phyloP scores from a whole-genome alignment of 2,329 filamentous ascomycete species.

The Pyrenophora teres region DNA sequence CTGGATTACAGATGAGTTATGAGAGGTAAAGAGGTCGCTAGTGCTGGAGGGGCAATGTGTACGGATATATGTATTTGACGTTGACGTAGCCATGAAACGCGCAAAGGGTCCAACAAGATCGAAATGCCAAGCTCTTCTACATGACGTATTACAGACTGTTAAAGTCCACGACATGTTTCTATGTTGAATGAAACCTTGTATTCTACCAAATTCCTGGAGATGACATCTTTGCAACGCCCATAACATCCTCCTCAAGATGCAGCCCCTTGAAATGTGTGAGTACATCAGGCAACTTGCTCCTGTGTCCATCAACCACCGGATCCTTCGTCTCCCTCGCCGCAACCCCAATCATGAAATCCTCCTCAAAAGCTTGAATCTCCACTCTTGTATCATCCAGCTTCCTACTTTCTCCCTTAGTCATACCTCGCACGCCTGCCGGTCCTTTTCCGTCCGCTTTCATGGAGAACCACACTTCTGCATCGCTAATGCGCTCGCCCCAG shows the following conservation, averaged over 20 bases:
- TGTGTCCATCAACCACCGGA: constrained; percentile 20
- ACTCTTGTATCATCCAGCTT: constrained; percentile 58
- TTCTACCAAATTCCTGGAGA: neutral
- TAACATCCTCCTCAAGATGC: constrained; percentile 54
- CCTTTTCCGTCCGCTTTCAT: constrained; percentile 43
- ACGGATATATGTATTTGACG: neutral
- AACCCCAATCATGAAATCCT: constrained; percentile 63
- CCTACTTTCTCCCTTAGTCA: constrained; percentile 11
- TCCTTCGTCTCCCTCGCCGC: constrained; percentile 48
- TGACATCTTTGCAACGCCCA: constrained; percentile 29
- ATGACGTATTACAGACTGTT: neutral
- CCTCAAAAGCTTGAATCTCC: constrained; percentile 63
- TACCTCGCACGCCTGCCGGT: constrained; percentile 2
- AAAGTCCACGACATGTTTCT: neutral
- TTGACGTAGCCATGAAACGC: neutral
- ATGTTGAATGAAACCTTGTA: neutral
- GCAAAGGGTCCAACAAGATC: neutral
- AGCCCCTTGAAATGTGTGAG: constrained; percentile 51
- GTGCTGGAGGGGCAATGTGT: neutral
- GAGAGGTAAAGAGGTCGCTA: neutral
- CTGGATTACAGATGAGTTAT: neutral
- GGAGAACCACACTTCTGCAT: constrained; percentile 56
- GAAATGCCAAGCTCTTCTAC: neutral
- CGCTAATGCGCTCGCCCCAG: constrained; percentile 54
- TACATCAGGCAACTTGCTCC: constrained; percentile 38